Conservation (phyloP, 192 early-diverging fungal species). For the Geranomyces variabilis region DNA sequence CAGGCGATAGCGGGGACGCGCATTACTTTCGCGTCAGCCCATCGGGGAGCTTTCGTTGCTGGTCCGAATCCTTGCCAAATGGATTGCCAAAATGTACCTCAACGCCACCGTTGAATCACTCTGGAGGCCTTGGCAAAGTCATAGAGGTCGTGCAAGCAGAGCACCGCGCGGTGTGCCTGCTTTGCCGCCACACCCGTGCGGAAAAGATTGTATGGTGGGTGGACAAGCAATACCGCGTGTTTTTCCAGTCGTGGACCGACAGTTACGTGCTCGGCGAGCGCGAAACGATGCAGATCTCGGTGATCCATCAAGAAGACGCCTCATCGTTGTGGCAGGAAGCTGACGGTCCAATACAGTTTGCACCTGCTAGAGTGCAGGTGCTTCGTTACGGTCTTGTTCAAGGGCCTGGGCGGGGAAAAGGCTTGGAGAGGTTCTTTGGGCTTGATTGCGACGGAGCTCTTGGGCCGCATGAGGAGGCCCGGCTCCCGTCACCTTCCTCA, state of each 20-base stretch:
- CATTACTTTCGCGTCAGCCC: background rate
- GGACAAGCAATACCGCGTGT: slow-evolving; percentile 29
- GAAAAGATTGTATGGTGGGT: slow-evolving; percentile 21
- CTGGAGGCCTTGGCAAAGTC: slow-evolving; percentile 2
- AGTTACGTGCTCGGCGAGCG: slow-evolving; percentile 8
- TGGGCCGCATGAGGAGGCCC: background rate
- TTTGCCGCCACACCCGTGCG: slow-evolving; percentile 1
- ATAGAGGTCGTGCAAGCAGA: background rate
- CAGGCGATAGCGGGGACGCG: background rate
- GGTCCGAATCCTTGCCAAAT: background rate
- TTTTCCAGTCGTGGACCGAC: slow-evolving; percentile 26
- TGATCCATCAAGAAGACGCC: slow-evolving; percentile 17
- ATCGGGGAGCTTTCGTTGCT: background rate
- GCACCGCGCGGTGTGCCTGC: slow-evolving; percentile 14
- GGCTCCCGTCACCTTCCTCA: background rate
- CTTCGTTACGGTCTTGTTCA: slow-evolving; percentile 21
- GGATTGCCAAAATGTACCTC: background rate
- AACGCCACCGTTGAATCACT: background rate
- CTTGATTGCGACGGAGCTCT: background rate
- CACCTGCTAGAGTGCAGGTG: background rate
- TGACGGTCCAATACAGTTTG: slow-evolving; percentile 2
- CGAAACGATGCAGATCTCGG: background rate
- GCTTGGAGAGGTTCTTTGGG: slow-evolving; percentile 32
- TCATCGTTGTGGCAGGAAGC: background rate
- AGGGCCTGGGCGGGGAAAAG: background rate